These are phyloP conservation scores for Pharus latifolius DNA, from an alignment of 176 grass and related monocot genomes.

Conservation along the genomic window DNA sequence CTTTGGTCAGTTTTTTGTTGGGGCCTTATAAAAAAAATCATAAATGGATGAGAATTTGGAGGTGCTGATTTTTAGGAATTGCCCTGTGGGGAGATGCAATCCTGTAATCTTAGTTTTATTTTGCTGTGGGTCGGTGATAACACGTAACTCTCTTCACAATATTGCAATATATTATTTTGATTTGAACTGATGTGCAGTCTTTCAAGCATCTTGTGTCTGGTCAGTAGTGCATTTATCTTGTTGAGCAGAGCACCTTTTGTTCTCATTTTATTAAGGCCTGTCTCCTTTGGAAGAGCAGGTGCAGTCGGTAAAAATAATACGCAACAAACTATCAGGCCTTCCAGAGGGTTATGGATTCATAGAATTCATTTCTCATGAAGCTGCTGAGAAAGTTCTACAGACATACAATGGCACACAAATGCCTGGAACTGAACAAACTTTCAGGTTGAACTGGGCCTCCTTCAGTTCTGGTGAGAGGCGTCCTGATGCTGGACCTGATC, in stretches of 20 bases:
- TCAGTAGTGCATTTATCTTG: neutral
- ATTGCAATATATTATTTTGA: neutral
- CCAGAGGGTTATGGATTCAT: slow-evolving; percentile 98
- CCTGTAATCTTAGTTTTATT: neutral
- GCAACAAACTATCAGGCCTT: slow-evolving; percentile 81
- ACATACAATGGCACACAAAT: slow-evolving; percentile 86
- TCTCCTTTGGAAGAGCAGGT: slow-evolving; percentile 45
- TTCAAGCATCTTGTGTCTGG: neutral
- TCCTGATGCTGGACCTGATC: slow-evolving; percentile 56
- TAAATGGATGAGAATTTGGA: too few relatives aligned
- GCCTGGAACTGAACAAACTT: slow-evolving; percentile 93
- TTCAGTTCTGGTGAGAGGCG: slow-evolving; percentile 93
- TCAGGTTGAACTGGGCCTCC: slow-evolving; percentile 98
- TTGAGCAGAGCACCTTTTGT: neutral
- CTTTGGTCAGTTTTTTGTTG: neutral
- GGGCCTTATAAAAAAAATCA: neutral
- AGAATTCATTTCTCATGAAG: slow-evolving; percentile 89
- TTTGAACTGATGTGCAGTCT: neutral
- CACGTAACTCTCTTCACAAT: neutral
- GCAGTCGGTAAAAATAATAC: slow-evolving; percentile 82
- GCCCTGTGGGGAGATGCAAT: neutral
- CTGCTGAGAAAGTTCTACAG: slow-evolving; percentile 82
- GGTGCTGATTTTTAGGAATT: neutral
- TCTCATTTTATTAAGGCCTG: slow-evolving; percentile 10
- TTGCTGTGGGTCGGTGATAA: neutral